Base-by-base conservation (phyloP, 345 rosid genomes). In the Erodium maritimum region DNA sequence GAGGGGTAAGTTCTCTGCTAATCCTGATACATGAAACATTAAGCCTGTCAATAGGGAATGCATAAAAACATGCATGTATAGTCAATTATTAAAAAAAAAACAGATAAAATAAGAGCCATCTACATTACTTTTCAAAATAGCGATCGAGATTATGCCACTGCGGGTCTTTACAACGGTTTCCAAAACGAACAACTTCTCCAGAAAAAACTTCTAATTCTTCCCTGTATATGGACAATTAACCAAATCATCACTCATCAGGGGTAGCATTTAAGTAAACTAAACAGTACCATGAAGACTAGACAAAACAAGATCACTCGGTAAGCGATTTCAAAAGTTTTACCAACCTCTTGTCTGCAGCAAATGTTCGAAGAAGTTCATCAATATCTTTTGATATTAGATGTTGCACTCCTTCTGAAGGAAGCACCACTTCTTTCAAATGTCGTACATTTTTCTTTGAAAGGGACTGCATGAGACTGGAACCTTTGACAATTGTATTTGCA, bases 111-210 rank as follows among this genome's bases (percentile, higher is more conserved):
- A 29, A 29, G 48, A 3, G 48, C 16, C 48, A 42, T 42, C 48
- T 14, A 1, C 8, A 42, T 72, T 79, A 91, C 97, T 84, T 88
- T 24, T 88, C 86, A 63, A 91, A 88, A 68, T 88, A 91, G 29
- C 96, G 95, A 50, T 84, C 90, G 67, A 91, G 65, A 70, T 76
- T 86, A 75, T 88, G 97, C 97, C 97, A 91, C 51, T 91, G 95
- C 62, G 88, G 81, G 78, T 91, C 97, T 83, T 86, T 91, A 56
- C 87, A 85, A 23, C 86, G 80, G 79, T 91, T 88, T 65, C 97
- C 97, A 69, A 91, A 91, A 58, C 97, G 94, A 65, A 91, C 85
- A 45, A 91, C 96, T 79, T 91, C 97, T 64, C 90, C 80, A 0
- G 85, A 76, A 69, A 91, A 91, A 67, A 82, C 74, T 74, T 79